Evolutionary conservation across 345 rosid species (phyloP).

Genomic region (Brassica carinata): DNA sequence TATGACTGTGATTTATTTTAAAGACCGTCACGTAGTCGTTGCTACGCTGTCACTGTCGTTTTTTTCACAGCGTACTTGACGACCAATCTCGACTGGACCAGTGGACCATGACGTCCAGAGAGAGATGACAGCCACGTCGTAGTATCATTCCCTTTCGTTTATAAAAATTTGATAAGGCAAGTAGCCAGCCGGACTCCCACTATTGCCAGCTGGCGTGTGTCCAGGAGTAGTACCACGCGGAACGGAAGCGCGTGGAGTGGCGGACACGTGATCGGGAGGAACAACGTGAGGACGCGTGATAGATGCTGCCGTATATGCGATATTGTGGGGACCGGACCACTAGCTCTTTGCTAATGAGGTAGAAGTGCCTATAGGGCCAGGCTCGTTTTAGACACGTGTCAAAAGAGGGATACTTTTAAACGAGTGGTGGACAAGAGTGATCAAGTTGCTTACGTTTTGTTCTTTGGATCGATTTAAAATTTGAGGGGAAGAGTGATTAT

Average conservation of each 20-base stretch:
- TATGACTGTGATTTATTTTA: background rate
- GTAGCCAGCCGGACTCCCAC: slow-evolving; percentile 39
- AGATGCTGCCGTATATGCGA: slow-evolving; percentile 17
- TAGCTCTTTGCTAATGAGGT: background rate
- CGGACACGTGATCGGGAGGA: slow-evolving; percentile 35
- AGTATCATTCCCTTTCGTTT: slow-evolving; percentile 2
- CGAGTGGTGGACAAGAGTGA: slow-evolving; percentile 16
- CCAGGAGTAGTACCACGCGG: slow-evolving; percentile 6
- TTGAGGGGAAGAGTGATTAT: background rate
- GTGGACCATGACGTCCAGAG: slow-evolving; percentile 16
- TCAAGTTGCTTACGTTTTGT: slow-evolving; percentile 12
- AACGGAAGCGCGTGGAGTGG: slow-evolving; percentile 6
- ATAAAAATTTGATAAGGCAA: slow-evolving; percentile 42
- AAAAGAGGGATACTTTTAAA: slow-evolving; percentile 12
- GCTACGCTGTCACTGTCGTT: slow-evolving; percentile 33
- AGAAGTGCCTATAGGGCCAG: background rate
- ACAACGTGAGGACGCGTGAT: slow-evolving; percentile 37
- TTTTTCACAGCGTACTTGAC: slow-evolving; percentile 12
- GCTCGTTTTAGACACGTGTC: background rate
- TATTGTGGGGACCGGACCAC: slow-evolving; percentile 19
- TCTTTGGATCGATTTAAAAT: too few species aligned
- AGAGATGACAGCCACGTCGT: slow-evolving; percentile 24
- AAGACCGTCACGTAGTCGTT: slow-evolving; percentile 37
- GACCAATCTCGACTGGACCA: slow-evolving; percentile 25
- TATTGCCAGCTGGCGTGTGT: slow-evolving; percentile 40